These are phyloP conservation scores for Exsudoporus frostii DNA, from an alignment of 768 basidiomycete genomes.

Conservation along the genomic window DNA sequence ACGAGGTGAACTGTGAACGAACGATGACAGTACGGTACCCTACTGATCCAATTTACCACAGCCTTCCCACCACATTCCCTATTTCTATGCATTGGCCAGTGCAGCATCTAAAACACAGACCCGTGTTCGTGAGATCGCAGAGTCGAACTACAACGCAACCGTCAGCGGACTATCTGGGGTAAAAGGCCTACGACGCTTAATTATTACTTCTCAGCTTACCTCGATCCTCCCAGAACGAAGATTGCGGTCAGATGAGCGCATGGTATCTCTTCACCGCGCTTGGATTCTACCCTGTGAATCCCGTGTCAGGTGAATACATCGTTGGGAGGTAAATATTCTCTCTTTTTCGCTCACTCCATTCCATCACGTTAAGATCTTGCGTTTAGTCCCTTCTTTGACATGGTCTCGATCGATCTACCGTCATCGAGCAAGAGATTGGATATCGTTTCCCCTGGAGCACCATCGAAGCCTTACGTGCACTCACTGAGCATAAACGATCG, in stretches of 20 bases:
- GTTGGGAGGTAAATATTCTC: constrained; percentile 57
- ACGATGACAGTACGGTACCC: not conserved
- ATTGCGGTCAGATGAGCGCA: constrained; percentile 88
- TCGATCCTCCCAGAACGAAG: constrained; percentile 60
- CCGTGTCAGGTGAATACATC: constrained; percentile 71
- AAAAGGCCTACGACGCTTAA: constrained; percentile 25
- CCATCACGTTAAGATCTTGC: not conserved
- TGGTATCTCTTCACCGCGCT: constrained; percentile 84
- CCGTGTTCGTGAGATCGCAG: constrained; percentile 65
- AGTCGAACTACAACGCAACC: constrained; percentile 61
- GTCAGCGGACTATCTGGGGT: constrained; percentile 73
- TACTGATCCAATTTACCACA: constrained; percentile 26
- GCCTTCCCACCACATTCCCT: constrained; percentile 87
- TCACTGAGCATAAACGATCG: constrained; percentile 56
- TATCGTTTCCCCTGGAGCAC: constrained; percentile 56
- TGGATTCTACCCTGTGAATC: constrained; percentile 85
- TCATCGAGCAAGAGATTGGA: constrained; percentile 35
- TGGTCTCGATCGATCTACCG: constrained; percentile 55
- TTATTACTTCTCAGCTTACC: not conserved
- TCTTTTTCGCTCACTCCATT: not conserved
- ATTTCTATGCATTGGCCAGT: constrained; percentile 71
- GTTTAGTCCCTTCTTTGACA: constrained; percentile 51
- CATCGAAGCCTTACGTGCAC: constrained; percentile 57
- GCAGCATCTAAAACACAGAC: constrained; percentile 70
- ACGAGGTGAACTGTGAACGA: constrained; percentile 52